These are phyloP conservation scores for Parachlorella kessleri DNA, from an alignment of 139 green algal species.

Conservation along the genomic window DNA sequence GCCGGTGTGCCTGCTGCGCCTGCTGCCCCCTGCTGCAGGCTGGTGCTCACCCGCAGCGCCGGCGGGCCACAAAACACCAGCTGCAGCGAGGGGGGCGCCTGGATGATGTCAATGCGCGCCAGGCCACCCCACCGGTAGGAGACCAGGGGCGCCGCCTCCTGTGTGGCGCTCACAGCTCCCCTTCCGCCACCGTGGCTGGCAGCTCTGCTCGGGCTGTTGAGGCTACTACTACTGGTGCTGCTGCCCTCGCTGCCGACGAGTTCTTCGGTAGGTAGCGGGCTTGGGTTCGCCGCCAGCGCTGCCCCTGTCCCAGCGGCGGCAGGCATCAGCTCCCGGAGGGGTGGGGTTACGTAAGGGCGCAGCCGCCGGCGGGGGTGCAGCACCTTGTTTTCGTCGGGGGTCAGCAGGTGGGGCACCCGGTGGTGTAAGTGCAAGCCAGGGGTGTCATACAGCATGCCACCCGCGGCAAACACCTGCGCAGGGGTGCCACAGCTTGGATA, in stretches of 20 bases:
- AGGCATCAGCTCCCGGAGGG: slow-evolving; percentile 38
- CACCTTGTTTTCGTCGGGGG: slow-evolving; percentile 70
- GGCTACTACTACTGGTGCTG: too few species aligned
- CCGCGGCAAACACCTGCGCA: slow-evolving; percentile 71
- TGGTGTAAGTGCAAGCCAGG: slow-evolving; percentile 95
- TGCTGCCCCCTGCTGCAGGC: background rate
- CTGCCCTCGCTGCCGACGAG: background rate
- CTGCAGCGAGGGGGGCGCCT: slow-evolving; percentile 38
- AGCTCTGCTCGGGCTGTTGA: too few species aligned
- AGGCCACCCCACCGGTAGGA: slow-evolving; percentile 79
- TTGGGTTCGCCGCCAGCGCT: background rate
- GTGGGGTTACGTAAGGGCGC: slow-evolving; percentile 55
- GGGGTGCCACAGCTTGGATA: too few species aligned
- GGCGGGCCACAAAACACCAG: slow-evolving; percentile 73
- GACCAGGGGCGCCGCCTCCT: background rate
- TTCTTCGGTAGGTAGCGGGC: background rate
- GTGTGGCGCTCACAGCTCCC: background rate
- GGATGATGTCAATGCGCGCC: slow-evolving; percentile 73
- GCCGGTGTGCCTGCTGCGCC: background rate
- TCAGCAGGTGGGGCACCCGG: slow-evolving; percentile 86
- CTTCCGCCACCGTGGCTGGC: too few species aligned
- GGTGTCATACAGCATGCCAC: slow-evolving; percentile 85
- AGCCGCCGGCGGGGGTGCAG: slow-evolving; percentile 77
- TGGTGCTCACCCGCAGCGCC: slow-evolving; percentile 38
- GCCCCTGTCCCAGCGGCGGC: background rate